These are phyloP conservation scores for Cyberlindnera xishuangbannaensis DNA, from an alignment of 805 yeast species.

Conservation along the genomic window DNA sequence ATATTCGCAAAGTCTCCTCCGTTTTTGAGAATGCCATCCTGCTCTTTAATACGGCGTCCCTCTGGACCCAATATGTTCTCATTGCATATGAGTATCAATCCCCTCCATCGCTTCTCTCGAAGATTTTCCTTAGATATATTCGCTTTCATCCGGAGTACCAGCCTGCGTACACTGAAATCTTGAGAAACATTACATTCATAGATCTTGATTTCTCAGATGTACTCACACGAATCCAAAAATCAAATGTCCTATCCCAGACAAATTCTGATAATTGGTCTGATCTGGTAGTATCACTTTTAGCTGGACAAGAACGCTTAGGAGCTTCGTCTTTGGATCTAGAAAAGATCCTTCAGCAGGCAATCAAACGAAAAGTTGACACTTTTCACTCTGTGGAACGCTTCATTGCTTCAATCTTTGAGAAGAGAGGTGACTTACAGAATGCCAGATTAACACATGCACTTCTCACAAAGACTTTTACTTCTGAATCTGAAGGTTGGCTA, in stretches of 20 bases:
- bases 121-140: slow-evolving; percentile 3
- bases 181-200: too few species aligned
- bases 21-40: slow-evolving; percentile 15
- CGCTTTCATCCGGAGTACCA: slow-evolving; percentile 9
- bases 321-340: not conserved
- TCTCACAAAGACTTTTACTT: slow-evolving; percentile 24
- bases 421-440: slow-evolving; percentile 24
- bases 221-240: too few species aligned
- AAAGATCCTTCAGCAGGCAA: slow-evolving; percentile 4
- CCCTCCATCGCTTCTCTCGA: not conserved
- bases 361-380: slow-evolving; percentile 22
- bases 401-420: slow-evolving; percentile 31
- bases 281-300: slow-evolving; percentile 13
- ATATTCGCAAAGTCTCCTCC: slow-evolving; percentile 1
- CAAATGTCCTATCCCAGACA: not conserved
- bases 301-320: slow-evolving; percentile 13
- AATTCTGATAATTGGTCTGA: not conserved
- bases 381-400: slow-evolving; percentile 41
- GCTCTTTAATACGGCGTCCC: slow-evolving; percentile 1
- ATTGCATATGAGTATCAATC: slow-evolving; percentile 8
- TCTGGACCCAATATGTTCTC: slow-evolving; percentile 13
- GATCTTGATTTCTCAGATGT: too few species aligned
- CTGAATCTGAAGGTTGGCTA: slow-evolving; percentile 45
- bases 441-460: slow-evolving; percentile 20
- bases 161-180: slow-evolving; percentile 13